phyloP scores from a whole-genome alignment of 148 eudicot species.

The Rhododendron vialii region DNA sequence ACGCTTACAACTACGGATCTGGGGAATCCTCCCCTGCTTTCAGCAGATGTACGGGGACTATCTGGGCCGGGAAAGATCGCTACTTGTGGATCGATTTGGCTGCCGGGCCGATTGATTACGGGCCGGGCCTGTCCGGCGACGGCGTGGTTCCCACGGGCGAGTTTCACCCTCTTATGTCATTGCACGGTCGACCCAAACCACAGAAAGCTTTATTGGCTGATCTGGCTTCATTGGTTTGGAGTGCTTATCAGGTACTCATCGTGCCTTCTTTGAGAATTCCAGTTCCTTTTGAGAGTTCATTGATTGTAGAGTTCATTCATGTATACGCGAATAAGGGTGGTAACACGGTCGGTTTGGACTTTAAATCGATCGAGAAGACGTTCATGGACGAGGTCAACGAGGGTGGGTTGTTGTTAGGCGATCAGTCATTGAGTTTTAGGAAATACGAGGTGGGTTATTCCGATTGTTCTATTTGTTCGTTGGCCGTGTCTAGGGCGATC shows the following conservation, averaged over 20 bases:
- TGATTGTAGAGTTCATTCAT: slow-evolving; percentile 75
- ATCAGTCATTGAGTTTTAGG: slow-evolving; percentile 67
- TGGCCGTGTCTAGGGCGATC: slow-evolving; percentile 63
- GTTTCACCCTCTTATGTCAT: slow-evolving; percentile 66
- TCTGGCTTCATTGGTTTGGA: slow-evolving; percentile 74
- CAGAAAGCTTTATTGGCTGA: slow-evolving; percentile 71
- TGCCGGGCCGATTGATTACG: slow-evolving; percentile 93
- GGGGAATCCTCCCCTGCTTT: slow-evolving; percentile 57
- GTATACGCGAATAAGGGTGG: slow-evolving; percentile 32
- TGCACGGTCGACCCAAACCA: slow-evolving; percentile 63
- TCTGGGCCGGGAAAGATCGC: slow-evolving; percentile 62
- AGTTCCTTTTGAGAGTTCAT: slow-evolving; percentile 63
- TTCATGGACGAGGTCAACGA: slow-evolving; percentile 59
- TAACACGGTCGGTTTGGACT: slow-evolving; percentile 53
- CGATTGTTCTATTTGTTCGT: slow-evolving; percentile 76
- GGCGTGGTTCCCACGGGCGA: slow-evolving; percentile 80
- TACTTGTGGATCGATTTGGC: slow-evolving; percentile 85
- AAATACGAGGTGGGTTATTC: slow-evolving; percentile 53
- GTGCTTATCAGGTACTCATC: slow-evolving; percentile 81
- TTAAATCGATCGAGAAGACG: slow-evolving; percentile 56
- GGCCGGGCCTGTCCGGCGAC: slow-evolving; percentile 88
- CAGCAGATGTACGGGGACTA: slow-evolving; percentile 60
- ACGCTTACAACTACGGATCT: slow-evolving; percentile 52
- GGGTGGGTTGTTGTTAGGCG: slow-evolving; percentile 63
- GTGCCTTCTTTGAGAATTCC: slow-evolving; percentile 89